A percentile compares a stretch with the other conserved stretches of the same genome.
phyloP scores from a whole-genome alignment of 805 yeast species.

The Danielozyma ontarioensis region DNA sequence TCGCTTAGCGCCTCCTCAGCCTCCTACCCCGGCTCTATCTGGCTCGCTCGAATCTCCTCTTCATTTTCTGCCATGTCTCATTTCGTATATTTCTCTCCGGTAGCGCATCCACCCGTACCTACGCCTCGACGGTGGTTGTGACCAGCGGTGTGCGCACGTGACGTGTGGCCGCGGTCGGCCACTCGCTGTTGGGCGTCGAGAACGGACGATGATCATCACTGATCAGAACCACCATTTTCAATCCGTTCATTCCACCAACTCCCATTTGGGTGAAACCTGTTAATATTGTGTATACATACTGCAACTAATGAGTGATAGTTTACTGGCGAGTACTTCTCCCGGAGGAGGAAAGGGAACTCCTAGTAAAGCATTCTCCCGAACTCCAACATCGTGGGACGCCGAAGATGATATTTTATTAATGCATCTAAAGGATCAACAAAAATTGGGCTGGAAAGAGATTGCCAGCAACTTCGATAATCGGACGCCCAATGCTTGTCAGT shows the following conservation, averaged over 20 bases:
- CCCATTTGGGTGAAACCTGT: no score
- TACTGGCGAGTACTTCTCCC: not conserved
- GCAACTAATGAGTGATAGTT: not conserved
- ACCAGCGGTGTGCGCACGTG: no score
- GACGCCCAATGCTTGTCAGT: constrained; percentile 45
- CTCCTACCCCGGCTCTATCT: no score
- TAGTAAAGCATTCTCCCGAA: constrained; percentile 22
- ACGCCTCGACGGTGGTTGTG: no score
- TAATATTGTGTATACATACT: no score
- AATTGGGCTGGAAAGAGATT: constrained; percentile 45
- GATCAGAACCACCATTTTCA: not conserved
- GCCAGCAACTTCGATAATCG: constrained; percentile 39
- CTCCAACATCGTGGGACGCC: constrained; percentile 47
- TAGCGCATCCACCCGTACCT: no score
- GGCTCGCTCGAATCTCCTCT: no score
- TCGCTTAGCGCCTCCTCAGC: no score
- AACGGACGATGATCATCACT: not conserved
- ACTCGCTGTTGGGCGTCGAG: no score
- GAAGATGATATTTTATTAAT: constrained; percentile 40
- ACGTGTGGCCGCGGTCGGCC: no score
- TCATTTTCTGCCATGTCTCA: no score
- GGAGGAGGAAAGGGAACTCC: not conserved
- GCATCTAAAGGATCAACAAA: constrained; percentile 43
- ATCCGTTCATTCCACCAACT: not conserved
- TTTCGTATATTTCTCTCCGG: no score